Evolutionary conservation across 192 early-diverging fungal genomes (phyloP).

Genomic region (Polychytrium aggregatum): DNA sequence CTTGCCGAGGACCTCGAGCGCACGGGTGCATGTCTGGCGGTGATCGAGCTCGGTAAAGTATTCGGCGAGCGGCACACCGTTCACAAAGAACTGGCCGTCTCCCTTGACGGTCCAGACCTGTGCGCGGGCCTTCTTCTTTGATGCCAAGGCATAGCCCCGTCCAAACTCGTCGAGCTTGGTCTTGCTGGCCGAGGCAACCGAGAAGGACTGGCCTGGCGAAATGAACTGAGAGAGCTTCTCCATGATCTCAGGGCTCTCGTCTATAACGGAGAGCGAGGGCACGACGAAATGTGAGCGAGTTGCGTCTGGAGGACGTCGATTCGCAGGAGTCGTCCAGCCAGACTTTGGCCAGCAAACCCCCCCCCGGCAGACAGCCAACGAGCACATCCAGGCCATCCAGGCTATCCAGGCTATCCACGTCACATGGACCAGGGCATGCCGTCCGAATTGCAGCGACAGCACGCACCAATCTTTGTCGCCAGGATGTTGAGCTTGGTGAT

Average conservation of each 20-base stretch:
- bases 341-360: too few species aligned
- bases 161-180: slow-evolving; percentile 61
- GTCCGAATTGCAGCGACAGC: too few species aligned
- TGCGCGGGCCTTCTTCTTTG: slow-evolving; percentile 71
- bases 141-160: slow-evolving; percentile 60
- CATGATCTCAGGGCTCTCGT: neutral
- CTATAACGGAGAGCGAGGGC: too few species aligned
- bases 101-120: slow-evolving; percentile 64
- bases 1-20: slow-evolving; percentile 53
- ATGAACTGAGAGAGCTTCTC: slow-evolving; percentile 4
- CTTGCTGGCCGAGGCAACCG: neutral
- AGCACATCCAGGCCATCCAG: too few species aligned
- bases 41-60: slow-evolving; percentile 65
- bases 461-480: slow-evolving; percentile 17
- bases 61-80: slow-evolving; percentile 56
- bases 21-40: slow-evolving; percentile 58
- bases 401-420: too few species aligned
- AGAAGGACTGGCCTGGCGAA: neutral
- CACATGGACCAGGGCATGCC: too few species aligned
- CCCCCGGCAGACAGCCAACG: too few species aligned
- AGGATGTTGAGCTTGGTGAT: slow-evolving; percentile 34
- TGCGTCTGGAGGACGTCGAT: too few species aligned
- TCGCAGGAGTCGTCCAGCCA: too few species aligned
- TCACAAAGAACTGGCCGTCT: slow-evolving; percentile 51
- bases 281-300: too few species aligned